Percentiles rank a stretch among this genome's conserved stretches.
Evolutionary conservation across 768 basidiomycete species (phyloP).

Genomic region (Fistulinella prunicolor): DNA sequence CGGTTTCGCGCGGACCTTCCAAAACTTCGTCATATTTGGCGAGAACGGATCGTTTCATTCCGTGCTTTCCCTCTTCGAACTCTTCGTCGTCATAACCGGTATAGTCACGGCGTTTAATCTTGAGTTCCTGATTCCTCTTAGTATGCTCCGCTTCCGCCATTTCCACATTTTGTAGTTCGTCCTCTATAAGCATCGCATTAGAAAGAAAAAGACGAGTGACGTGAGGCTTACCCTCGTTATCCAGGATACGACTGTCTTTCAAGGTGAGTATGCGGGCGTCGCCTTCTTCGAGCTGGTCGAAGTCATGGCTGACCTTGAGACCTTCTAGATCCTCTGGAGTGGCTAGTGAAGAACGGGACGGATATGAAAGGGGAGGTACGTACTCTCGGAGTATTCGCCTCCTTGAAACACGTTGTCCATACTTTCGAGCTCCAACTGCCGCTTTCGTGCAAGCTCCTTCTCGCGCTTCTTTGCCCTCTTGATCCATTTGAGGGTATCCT

Average conservation of each 20-base stretch:
- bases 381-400: conserved; percentile 85
- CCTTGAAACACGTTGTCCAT: conserved; percentile 74
- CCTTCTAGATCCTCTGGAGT: conserved; percentile 81
- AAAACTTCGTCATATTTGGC: conserved; percentile 94
- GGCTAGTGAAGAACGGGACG: neutral
- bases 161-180: conserved; percentile 94
- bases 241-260: conserved; percentile 93
- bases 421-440: conserved; percentile 78
- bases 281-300: conserved; percentile 89
- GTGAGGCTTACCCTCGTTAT: conserved; percentile 74
- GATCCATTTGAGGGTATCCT: conserved; percentile 86
- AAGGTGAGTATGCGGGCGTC: conserved; percentile 94
- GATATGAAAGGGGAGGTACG: conserved; percentile 27
- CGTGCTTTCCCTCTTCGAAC: conserved; percentile 69
- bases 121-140: conserved; percentile 76
- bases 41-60: conserved; percentile 79
- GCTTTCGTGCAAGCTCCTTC: conserved; percentile 80
- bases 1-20: conserved; percentile 68
- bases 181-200: conserved; percentile 57
- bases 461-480: conserved; percentile 89
- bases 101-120: conserved; percentile 87
- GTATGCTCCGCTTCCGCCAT: conserved; percentile 85
- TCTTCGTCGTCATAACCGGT: conserved; percentile 98
- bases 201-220: neutral
- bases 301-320: conserved; percentile 94